Evolutionary conservation across 1,284 basidiomycete genomes (phyloP).

Genomic region (Cutaneotrichosporon mucoides): DNA sequence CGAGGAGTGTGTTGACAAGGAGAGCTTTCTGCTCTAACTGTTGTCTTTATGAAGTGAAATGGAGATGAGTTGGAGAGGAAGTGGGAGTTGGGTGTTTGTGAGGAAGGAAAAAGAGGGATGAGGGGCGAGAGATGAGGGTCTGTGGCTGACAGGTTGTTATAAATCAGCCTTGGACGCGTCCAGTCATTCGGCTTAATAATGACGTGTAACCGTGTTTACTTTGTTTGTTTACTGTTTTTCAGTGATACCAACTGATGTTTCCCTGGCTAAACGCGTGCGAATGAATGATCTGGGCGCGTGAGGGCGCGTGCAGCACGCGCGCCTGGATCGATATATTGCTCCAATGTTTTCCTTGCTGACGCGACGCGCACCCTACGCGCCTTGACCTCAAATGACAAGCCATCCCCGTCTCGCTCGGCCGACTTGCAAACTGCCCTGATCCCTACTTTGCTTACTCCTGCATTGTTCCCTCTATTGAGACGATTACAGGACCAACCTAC

Average conservation of each 20-base stretch:
- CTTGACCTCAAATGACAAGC: too few relatives aligned
- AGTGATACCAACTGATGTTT: not conserved
- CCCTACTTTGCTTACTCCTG: too few relatives aligned
- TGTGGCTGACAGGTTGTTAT: not conserved
- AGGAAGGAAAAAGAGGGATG: slow-evolving; percentile 1
- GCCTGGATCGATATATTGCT: not conserved
- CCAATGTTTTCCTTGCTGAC: not conserved
- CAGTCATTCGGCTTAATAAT: not conserved
- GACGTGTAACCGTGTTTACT: slow-evolving; percentile 1
- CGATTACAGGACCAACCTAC: too few relatives aligned
- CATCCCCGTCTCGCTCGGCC: too few relatives aligned
- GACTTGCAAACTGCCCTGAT: too few relatives aligned
- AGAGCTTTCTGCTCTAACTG: too few relatives aligned
- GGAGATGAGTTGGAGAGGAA: not conserved
- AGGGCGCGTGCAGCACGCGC: too few relatives aligned
- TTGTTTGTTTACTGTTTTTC: not conserved
- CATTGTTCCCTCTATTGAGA: too few relatives aligned
- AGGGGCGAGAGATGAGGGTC: not conserved
- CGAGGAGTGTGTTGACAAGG: too few relatives aligned
- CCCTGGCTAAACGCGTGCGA: too few relatives aligned
- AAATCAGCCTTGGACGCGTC: not conserved
- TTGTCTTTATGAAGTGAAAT: too few relatives aligned
- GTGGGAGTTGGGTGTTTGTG: not conserved
- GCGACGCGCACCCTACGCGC: not conserved
- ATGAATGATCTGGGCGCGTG: too few relatives aligned